These are phyloP conservation scores for Candida koratica DNA, from an alignment of 805 yeast genomes.

Conservation along the genomic window DNA sequence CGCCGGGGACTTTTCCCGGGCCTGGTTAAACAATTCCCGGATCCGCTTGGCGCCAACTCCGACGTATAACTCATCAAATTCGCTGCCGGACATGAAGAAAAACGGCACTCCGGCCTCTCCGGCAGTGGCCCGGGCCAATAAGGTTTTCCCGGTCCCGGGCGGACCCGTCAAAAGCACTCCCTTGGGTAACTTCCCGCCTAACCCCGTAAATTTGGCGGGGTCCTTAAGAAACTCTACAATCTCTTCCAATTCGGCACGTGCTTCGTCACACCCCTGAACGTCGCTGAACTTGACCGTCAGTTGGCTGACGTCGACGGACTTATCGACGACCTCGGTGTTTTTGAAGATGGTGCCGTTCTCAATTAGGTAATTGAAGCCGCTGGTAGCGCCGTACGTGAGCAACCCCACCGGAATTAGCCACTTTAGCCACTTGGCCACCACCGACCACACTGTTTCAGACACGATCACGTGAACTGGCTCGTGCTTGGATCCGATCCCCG, in stretches of 20 bases:
- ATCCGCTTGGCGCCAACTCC: constrained; percentile 99
- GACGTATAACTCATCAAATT: constrained; percentile 95
- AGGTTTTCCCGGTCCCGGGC: constrained; percentile 98
- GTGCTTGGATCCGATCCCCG: constrained; percentile 55
- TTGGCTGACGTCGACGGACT: constrained; percentile 77
- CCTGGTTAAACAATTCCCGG: constrained; percentile 88
- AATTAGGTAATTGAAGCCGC: constrained; percentile 70
- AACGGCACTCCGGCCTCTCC: constrained; percentile 99
- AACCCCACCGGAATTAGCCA: constrained; percentile 83
- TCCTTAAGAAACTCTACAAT: constrained; percentile 96
- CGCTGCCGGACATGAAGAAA: constrained; percentile 97
- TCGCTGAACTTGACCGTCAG: constrained; percentile 86
- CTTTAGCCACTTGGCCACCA: constrained; percentile 81
- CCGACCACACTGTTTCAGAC: constrained; percentile 75
- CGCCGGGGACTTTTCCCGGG: constrained; percentile 93
- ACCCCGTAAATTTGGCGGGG: constrained; percentile 91
- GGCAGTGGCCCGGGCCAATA: constrained; percentile 95
- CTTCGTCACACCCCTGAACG: constrained; percentile 98
- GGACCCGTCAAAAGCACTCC: constrained; percentile 97
- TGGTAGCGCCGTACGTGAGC: constrained; percentile 74
- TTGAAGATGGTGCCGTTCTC: constrained; percentile 83
- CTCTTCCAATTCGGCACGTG: constrained; percentile 94
- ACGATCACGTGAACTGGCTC: constrained; percentile 95
- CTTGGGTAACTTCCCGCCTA: constrained; percentile 96
- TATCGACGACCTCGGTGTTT: constrained; percentile 66